Conservation (phyloP, 371 early-diverging fungal genomes). For the Mortierella sp. region DNA sequence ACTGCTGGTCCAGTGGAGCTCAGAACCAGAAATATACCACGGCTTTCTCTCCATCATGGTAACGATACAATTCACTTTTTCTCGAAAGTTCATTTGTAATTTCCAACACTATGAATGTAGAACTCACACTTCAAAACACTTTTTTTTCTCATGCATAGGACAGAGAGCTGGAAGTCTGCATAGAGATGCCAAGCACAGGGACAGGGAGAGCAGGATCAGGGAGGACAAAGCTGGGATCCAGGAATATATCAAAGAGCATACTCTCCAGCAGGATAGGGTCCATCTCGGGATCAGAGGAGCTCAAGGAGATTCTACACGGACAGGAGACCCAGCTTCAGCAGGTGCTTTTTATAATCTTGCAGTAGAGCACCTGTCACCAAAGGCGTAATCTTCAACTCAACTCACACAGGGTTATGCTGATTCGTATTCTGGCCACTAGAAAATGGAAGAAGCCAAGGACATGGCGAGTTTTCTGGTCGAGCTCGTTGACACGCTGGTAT, state of each 20-base stretch:
- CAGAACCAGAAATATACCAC: constrained; percentile 38
- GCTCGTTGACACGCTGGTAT: constrained; percentile 47
- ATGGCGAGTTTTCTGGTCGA: constrained; percentile 51
- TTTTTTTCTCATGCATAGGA: constrained; percentile 20
- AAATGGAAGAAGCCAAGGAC: constrained; percentile 44
- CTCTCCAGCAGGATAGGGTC: constrained; percentile 18
- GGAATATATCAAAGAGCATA: background rate
- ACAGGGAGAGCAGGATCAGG: background rate
- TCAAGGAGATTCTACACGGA: constrained; percentile 41
- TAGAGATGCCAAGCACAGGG: constrained; percentile 18
- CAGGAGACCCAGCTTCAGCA: constrained; percentile 41
- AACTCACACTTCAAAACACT: no score
- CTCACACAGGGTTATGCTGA: background rate
- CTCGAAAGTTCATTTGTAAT: no score
- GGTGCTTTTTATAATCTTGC: background rate
- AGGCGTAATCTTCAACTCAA: background rate
- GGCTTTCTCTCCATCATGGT: constrained; percentile 56
- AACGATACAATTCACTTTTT: no score
- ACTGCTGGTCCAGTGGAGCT: constrained; percentile 46
- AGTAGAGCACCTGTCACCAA: background rate
- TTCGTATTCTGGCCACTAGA: constrained; percentile 17
- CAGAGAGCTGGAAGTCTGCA: constrained; percentile 43
- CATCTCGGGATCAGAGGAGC: constrained; percentile 40
- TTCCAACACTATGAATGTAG: no score
- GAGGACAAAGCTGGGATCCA: background rate